Evolutionary conservation across 768 basidiomycete species (phyloP), one percentile per base, ranked within the genome.

Genomic region (Kwoniella europaea): DNA sequence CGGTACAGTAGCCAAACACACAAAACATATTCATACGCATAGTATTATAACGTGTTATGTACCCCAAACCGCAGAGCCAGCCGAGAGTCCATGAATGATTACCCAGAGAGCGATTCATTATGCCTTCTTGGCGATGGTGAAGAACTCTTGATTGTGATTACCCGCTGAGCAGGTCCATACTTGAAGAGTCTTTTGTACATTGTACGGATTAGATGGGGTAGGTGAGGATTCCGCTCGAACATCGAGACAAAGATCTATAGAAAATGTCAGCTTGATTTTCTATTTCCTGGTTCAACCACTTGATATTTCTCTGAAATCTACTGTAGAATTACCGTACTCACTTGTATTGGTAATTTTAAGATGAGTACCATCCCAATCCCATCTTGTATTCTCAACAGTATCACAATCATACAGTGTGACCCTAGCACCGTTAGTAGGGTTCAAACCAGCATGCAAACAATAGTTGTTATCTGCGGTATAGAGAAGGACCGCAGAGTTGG

Each of bases 141-240:
- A 55, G 61, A 62, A 56, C 52, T 56, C 55, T 66, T 75, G 74
- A 44, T 75, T 75, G 16, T 42, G 54, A 57, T 69, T 71, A 18
- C 64, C 67, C 9, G 46, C 18, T 20, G n/a, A 52, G 44, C 73
- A 74, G 27, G 52, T 22, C 68, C 68, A 69, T 29, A 65, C 29
- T 57, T 65, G 64, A 2, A 65, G 41, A 10, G 54, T 65, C 42
- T 56, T 55, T 10, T 42, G 41, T 12, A 57, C 29, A n/a, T 65
- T 54, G 29, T 57, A 65, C 12, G 59, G 59, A n/a, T 12, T 43
- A n/a, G 43, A 61, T 10, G 15, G 59, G 16, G 53, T 65, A 15
- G 55, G 54, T 20, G 54, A 55, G 15, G 64, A 65, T 57, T 65
- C 64, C 3, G 64, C 64, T 65, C 55, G 53, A 4, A 65, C 64